Conservation (phyloP, 768 basidiomycete species). For the Pholiota microspora region DNA sequence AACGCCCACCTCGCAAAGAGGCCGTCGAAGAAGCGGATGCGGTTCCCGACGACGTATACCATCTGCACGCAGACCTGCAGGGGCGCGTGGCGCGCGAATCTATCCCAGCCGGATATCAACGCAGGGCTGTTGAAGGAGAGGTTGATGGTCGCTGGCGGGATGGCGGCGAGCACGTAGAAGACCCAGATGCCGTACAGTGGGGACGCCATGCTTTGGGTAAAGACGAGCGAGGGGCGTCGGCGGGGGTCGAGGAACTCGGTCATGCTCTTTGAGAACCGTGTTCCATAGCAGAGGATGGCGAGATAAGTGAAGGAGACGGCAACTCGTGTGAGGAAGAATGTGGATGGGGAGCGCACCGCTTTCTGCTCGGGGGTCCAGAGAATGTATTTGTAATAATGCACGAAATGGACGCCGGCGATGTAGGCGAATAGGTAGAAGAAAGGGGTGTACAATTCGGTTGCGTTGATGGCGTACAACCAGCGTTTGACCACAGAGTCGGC, state of each 20-base stretch:
- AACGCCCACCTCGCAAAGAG: neutral
- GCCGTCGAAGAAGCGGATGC: neutral
- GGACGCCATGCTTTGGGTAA: neutral
- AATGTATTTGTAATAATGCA: neutral
- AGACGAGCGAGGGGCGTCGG: neutral
- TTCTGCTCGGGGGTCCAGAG: neutral
- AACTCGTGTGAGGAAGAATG: neutral
- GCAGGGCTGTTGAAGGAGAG: neutral
- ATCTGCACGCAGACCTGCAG: neutral
- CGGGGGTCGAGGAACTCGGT: neutral
- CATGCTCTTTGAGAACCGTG: neutral
- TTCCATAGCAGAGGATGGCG: neutral
- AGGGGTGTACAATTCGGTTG: neutral
- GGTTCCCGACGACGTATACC: neutral
- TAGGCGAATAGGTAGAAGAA: neutral
- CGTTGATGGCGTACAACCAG: neutral
- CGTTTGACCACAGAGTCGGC: neutral
- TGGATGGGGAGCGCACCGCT: neutral
- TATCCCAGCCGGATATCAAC: neutral
- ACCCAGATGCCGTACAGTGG: neutral
- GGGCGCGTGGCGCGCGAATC: neutral
- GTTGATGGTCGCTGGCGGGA: neutral
- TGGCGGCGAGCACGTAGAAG: neutral
- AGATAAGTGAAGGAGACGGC: neutral
- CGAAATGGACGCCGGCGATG: neutral